These are phyloP conservation scores for Fusarium lateritium DNA, from an alignment of 2,329 filamentous ascomycete species.

Conservation along the genomic window DNA sequence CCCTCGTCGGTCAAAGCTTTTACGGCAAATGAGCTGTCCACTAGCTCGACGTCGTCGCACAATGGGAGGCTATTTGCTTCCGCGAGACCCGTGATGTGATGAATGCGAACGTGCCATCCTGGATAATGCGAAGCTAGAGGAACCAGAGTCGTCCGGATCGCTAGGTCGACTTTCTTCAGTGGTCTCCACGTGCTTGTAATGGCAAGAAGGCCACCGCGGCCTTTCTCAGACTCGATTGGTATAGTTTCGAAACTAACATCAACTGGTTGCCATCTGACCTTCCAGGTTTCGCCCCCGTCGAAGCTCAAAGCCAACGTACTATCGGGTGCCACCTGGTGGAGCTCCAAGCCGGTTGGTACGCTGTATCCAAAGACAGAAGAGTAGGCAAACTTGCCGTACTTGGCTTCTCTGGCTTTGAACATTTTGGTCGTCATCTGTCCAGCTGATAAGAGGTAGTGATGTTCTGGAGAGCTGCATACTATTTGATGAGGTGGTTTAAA, in stretches of 20 bases:
- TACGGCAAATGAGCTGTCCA: slow-evolving; percentile 28
- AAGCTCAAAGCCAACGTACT: slow-evolving; percentile 49
- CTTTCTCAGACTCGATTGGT: background rate
- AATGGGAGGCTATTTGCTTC: background rate
- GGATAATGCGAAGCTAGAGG: slow-evolving; percentile 50
- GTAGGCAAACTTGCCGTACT: slow-evolving; percentile 64
- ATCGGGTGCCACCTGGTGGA: slow-evolving; percentile 54
- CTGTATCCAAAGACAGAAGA: slow-evolving; percentile 63
- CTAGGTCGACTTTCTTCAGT: slow-evolving; percentile 41
- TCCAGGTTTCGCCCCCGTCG: slow-evolving; percentile 52
- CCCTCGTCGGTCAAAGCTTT: background rate
- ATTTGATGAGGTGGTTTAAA: slow-evolving; percentile 59
- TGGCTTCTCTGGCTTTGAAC: slow-evolving; percentile 59
- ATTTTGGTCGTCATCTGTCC: slow-evolving; percentile 57
- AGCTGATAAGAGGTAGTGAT: slow-evolving; percentile 60
- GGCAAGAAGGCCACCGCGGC: background rate
- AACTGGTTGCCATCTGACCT: slow-evolving; percentile 46
- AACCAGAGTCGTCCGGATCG: slow-evolving; percentile 48
- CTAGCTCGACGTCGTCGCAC: slow-evolving; percentile 18
- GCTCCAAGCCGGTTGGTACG: slow-evolving; percentile 55
- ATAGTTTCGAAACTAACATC: background rate
- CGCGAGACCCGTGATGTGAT: slow-evolving; percentile 16
- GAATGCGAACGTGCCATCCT: slow-evolving; percentile 53
- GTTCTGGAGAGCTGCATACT: slow-evolving; percentile 56
- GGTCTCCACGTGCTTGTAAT: slow-evolving; percentile 21